phyloP scores from a whole-genome alignment of 2,329 filamentous ascomycete genomes.

The Fusarium tuaranense region DNA sequence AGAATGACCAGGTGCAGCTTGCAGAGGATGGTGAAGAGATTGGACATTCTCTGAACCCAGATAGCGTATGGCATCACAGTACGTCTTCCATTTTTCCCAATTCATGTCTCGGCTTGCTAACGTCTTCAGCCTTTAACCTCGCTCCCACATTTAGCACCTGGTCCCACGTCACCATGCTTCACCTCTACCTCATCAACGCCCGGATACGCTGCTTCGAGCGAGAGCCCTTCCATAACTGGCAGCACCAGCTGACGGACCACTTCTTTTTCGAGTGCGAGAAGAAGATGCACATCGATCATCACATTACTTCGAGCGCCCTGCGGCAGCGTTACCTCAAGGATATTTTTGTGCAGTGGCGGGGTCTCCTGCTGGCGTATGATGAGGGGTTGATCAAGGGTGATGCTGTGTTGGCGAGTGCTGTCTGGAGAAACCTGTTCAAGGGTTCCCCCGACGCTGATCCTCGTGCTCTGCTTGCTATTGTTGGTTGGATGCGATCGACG shows the following conservation, averaged over 20 bases:
- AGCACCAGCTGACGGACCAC: constrained; percentile 92
- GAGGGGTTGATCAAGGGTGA: constrained; percentile 83
- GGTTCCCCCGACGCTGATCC: constrained; percentile 67
- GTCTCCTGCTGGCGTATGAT: constrained; percentile 85
- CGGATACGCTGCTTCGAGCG: constrained; percentile 83
- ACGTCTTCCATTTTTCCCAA: constrained; percentile 44
- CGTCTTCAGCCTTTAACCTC: constrained; percentile 75
- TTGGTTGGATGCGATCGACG: constrained; percentile 66
- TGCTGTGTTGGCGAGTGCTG: constrained; percentile 80
- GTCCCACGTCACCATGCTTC: constrained; percentile 95
- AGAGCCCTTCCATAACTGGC: constrained; percentile 78
- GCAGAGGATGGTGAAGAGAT: constrained; percentile 86
- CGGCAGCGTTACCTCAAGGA: constrained; percentile 83
- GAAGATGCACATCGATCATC: constrained; percentile 84
- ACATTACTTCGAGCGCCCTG: constrained; percentile 68
- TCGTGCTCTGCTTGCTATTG: constrained; percentile 63
- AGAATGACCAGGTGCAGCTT: constrained; percentile 74
- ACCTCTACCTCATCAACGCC: constrained; percentile 91
- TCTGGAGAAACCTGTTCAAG: constrained; percentile 96
- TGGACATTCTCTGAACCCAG: constrained; percentile 58
- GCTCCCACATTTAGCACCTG: constrained; percentile 92
- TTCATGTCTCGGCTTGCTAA: not conserved
- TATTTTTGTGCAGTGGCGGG: constrained; percentile 93
- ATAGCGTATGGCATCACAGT: constrained; percentile 80
- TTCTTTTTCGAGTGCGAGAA: constrained; percentile 93